Conservation (phyloP, 345 rosid species). For the Bruguiera parviflora region DNA sequence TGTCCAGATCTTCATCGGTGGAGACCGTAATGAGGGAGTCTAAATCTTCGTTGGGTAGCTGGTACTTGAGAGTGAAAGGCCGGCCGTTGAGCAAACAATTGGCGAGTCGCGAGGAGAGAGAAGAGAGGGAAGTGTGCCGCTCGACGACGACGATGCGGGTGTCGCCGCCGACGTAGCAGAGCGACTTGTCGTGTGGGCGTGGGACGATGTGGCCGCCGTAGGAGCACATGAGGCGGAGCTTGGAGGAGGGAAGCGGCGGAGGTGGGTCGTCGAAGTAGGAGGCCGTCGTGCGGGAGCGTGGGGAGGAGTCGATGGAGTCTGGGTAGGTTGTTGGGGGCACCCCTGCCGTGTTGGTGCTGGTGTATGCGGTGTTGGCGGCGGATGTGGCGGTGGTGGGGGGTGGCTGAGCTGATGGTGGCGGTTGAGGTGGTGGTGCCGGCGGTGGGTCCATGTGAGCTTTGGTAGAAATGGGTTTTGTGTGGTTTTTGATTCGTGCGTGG, state of each 20-base stretch:
- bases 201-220: conserved; percentile 91
- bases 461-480: neutral
- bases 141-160: conserved; percentile 85
- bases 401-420: conserved; percentile 20
- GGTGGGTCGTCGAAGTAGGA: conserved; percentile 54
- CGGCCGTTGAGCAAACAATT: conserved; percentile 52
- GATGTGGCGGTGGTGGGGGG: neutral
- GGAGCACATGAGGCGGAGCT: conserved; percentile 90
- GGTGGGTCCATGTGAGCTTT: conserved; percentile 34
- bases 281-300: conserved; percentile 74
- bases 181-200: conserved; percentile 76
- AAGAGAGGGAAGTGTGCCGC: conserved; percentile 54
- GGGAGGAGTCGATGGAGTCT: conserved; percentile 67
- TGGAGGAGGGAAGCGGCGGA: conserved; percentile 36
- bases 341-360: neutral
- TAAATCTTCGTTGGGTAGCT: conserved; percentile 87
- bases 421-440: conserved; percentile 17
- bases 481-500: neutral
- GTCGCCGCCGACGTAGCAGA: conserved; percentile 84
- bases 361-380: conserved; percentile 18
- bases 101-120: conserved; percentile 59
- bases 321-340: conserved; percentile 22
- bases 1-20: conserved; percentile 87
- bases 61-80: conserved; percentile 79
- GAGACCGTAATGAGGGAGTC: conserved; percentile 88